These are phyloP conservation scores for Podila epicladia DNA, from an alignment of 192 early-diverging fungal species.

Conservation along the genomic window DNA sequence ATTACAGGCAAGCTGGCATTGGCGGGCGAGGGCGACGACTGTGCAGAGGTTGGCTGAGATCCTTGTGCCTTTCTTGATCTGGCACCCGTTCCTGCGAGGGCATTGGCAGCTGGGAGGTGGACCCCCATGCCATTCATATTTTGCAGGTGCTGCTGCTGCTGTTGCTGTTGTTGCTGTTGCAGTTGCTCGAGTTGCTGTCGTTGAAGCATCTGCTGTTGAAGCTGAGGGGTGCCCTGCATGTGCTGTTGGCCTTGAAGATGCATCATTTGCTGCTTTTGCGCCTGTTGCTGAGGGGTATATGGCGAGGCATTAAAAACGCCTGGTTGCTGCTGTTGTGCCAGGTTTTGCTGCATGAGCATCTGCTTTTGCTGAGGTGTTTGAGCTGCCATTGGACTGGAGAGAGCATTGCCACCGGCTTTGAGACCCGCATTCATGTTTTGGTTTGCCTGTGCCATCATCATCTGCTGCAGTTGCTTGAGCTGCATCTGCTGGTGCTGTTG, in stretches of 20 bases:
- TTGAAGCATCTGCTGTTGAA: slow-evolving; percentile 20
- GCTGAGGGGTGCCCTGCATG: slow-evolving; percentile 22
- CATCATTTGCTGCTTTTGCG: slow-evolving; percentile 18
- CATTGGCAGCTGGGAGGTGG: slow-evolving; percentile 17
- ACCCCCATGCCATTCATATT: slow-evolving; percentile 22
- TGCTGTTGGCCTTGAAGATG: slow-evolving; percentile 19
- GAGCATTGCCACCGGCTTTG: slow-evolving; percentile 11
- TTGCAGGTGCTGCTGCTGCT: slow-evolving; percentile 24
- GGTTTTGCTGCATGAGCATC: slow-evolving; percentile 11
- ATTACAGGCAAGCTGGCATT: slow-evolving; percentile 43
- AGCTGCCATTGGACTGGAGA: slow-evolving; percentile 18
- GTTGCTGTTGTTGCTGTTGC: slow-evolving; percentile 35
- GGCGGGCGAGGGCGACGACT: slow-evolving; percentile 43
- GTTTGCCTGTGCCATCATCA: slow-evolving; percentile 26
- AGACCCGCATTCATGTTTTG: slow-evolving; percentile 28
- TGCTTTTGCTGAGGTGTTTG: slow-evolving; percentile 41
- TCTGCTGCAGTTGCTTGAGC: slow-evolving; percentile 24
- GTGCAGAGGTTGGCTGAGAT: slow-evolving; percentile 46
- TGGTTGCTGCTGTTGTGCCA: slow-evolving; percentile 36
- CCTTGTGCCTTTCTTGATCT: slow-evolving; percentile 37
- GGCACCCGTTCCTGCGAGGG: slow-evolving; percentile 4
- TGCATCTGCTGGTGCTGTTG: slow-evolving; percentile 25
- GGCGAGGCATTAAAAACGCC: slow-evolving; percentile 23
- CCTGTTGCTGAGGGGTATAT: slow-evolving; percentile 42
- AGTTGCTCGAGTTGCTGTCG: slow-evolving; percentile 14